Evolutionary conservation across 148 eudicot species (phyloP).

Genomic region (Fagopyrum homotropicum): DNA sequence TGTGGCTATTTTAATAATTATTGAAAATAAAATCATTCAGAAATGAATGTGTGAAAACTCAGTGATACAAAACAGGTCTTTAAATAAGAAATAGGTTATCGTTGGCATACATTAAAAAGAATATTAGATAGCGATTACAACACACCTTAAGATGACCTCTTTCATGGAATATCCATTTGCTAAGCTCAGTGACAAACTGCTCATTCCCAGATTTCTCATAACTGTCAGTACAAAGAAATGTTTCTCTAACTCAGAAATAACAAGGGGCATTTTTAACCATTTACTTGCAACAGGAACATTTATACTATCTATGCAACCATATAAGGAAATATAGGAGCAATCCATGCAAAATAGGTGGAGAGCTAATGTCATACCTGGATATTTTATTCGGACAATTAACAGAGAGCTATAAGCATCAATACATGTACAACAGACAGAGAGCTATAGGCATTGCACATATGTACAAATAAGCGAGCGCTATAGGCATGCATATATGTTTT

Average conservation of each 20-base stretch:
- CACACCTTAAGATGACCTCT: constrained; percentile 83
- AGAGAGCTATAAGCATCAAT: no score
- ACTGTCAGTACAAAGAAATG: not conserved
- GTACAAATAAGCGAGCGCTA: no score
- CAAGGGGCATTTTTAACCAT: not conserved
- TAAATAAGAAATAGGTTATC: no score
- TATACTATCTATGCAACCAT: not conserved
- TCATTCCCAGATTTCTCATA: constrained; percentile 68
- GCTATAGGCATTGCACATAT: no score
- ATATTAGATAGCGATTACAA: not conserved
- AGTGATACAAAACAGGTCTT: no score
- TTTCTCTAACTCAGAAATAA: not conserved
- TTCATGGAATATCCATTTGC: constrained; percentile 94
- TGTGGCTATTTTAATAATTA: no score
- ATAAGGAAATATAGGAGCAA: not conserved
- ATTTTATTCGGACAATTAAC: not conserved
- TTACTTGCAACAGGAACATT: not conserved
- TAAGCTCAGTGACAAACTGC: constrained; percentile 64
- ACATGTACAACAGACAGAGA: no score
- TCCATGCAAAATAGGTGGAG: not conserved
- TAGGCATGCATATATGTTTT: no score
- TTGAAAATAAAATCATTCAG: no score
- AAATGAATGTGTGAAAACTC: no score
- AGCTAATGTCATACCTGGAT: not conserved
- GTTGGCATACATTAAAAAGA: not conserved